Conservation (phyloP, 2,329 filamentous ascomycete species). For the Monosporascus ibericus region DNA sequence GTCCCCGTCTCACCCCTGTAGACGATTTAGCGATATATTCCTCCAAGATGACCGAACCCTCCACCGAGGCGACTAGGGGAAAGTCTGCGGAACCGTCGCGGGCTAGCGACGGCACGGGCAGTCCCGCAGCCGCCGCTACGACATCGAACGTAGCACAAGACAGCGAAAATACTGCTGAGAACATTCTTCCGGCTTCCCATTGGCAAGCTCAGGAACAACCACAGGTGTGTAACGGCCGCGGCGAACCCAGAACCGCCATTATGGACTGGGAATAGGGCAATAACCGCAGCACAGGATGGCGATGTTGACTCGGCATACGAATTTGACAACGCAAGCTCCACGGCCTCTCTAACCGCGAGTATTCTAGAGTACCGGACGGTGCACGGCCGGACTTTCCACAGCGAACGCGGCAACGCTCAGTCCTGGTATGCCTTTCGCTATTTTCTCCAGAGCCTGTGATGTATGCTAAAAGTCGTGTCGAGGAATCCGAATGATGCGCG, state of each 20-base stretch:
- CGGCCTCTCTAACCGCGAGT: slow-evolving; percentile 23
- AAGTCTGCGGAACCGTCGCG: background rate
- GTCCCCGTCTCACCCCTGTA: no score
- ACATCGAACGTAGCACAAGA: background rate
- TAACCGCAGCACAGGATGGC: slow-evolving; percentile 6
- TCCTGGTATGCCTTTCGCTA: slow-evolving; percentile 17
- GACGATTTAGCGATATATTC: no score
- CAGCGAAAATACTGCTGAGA: background rate
- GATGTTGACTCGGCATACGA: slow-evolving; percentile 23
- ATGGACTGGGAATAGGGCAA: background rate
- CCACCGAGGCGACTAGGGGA: no score
- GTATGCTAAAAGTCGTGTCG: slow-evolving; percentile 2
- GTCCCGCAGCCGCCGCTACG: background rate
- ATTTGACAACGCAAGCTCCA: slow-evolving; percentile 23
- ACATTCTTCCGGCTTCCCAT: background rate
- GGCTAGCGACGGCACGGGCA: background rate
- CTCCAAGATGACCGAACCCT: no score
- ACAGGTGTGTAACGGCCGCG: background rate
- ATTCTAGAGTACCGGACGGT: slow-evolving; percentile 26
- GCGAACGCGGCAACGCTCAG: slow-evolving; percentile 22
- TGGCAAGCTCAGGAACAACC: background rate
- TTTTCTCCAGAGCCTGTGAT: background rate
- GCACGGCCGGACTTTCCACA: slow-evolving; percentile 25
- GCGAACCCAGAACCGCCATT: background rate
- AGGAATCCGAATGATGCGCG: slow-evolving; percentile 26